Evolutionary conservation across 352 stramenopile genomes (phyloP).

Genomic region (Globisporangium acanthophoron): DNA sequence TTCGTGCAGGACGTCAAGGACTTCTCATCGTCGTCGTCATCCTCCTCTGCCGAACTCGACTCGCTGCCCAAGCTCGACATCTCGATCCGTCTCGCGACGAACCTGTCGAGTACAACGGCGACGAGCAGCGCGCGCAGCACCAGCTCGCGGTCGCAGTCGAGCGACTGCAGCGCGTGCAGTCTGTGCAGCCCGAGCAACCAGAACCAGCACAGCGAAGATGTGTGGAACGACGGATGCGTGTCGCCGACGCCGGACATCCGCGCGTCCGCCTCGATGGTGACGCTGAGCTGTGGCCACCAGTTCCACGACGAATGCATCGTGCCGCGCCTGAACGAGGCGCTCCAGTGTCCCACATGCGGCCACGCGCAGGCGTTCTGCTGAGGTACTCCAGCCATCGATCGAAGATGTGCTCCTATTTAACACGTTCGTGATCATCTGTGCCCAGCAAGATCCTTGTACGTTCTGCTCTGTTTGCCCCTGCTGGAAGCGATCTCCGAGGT

Average conservation of each 20-base stretch:
- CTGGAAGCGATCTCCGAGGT: too few relatives aligned
- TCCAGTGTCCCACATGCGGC: conserved; percentile 7
- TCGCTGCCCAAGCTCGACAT: neutral
- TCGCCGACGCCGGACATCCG: neutral
- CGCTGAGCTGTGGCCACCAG: conserved; percentile 12
- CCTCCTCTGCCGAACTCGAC: too few relatives aligned
- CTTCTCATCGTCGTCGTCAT: too few relatives aligned
- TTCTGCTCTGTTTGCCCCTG: too few relatives aligned
- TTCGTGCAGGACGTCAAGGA: too few relatives aligned
- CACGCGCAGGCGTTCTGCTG: neutral
- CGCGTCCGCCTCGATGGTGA: conserved; percentile 5
- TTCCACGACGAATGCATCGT: conserved; percentile 16
- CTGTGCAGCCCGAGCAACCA: conserved; percentile 2
- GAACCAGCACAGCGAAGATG: neutral
- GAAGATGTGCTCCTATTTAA: too few relatives aligned
- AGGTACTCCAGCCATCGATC: too few relatives aligned
- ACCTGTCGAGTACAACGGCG: neutral
- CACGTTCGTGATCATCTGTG: too few relatives aligned
- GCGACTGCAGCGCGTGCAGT: neutral
- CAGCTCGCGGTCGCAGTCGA: neutral
- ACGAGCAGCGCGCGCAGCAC: neutral
- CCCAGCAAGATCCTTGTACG: too few relatives aligned
- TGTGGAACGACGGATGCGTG: too few relatives aligned
- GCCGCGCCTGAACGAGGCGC: conserved; percentile 7
- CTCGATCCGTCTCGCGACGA: too few relatives aligned